Percentiles rank a stretch among this genome's conserved stretches.
phyloP scores from a whole-genome alignment of 176 grass and related monocot species.

The Ananas comosus region DNA sequence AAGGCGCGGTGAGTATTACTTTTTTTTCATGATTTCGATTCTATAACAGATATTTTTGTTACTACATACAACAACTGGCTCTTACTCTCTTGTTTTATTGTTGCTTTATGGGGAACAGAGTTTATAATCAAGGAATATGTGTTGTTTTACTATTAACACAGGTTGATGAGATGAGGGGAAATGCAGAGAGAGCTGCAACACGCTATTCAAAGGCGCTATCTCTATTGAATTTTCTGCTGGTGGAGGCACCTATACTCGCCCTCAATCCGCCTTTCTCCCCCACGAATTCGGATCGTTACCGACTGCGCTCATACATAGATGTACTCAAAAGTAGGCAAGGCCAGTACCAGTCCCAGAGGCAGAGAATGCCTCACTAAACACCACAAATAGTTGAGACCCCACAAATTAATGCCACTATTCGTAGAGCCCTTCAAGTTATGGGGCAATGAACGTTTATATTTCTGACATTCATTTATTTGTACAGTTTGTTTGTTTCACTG shows the following conservation, averaged over 20 bases:
- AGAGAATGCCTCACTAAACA: slow-evolving; percentile 11
- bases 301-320: slow-evolving; percentile 68
- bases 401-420: neutral
- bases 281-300: slow-evolving; percentile 59
- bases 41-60: neutral
- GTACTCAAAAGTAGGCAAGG: slow-evolving; percentile 57
- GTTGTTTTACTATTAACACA: slow-evolving; percentile 13
- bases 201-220: slow-evolving; percentile 61
- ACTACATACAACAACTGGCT: too few relatives aligned
- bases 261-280: slow-evolving; percentile 67
- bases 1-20: slow-evolving; percentile 70
- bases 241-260: slow-evolving; percentile 54
- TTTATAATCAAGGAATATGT: neutral
- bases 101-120: neutral
- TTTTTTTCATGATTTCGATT: slow-evolving; percentile 1
- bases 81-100: neutral
- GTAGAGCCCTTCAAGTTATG: neutral
- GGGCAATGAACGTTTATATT: neutral
- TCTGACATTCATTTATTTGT: slow-evolving; percentile 32
- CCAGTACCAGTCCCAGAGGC: slow-evolving; percentile 39
- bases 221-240: slow-evolving; percentile 71
- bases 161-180: slow-evolving; percentile 91
- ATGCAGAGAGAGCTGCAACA: slow-evolving; percentile 31
- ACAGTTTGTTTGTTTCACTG: slow-evolving; percentile 13
- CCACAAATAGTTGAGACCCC: neutral